phyloP scores from a whole-genome alignment of 2,329 filamentous ascomycete species.

The Trichoderma sp. region DNA sequence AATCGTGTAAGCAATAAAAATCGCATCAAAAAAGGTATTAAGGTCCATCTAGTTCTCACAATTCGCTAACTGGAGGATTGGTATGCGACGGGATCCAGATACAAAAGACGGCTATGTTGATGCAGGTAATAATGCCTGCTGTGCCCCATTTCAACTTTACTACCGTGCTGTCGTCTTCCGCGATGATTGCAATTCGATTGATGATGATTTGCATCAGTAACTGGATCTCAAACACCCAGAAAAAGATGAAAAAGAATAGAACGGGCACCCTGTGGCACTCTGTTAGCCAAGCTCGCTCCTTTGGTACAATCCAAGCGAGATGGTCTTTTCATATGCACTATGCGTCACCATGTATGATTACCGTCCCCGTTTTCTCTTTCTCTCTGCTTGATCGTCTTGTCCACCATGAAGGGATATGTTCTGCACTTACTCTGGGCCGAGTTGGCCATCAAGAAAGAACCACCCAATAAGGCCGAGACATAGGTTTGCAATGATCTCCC shows the following conservation, averaged over 20 bases:
- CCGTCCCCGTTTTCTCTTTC: not conserved
- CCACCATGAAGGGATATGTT: not conserved
- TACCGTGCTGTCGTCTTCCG: conserved; percentile 37
- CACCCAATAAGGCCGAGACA: conserved; percentile 33
- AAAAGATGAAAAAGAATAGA: conserved; percentile 18
- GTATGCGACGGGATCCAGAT: conserved; percentile 55
- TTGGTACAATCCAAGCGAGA: not conserved
- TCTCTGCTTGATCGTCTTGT: not conserved
- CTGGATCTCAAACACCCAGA: conserved; percentile 38
- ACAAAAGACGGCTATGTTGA: conserved; percentile 56
- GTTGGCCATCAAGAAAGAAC: conserved; percentile 30
- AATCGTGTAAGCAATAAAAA: not conserved
- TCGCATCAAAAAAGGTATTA: too few species aligned
- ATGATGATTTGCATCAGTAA: conserved; percentile 49
- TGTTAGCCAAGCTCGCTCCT: not conserved
- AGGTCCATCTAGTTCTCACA: not conserved
- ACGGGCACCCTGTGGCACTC: not conserved
- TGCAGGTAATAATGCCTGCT: conserved; percentile 46
- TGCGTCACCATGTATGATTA: not conserved
- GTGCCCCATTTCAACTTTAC: conserved; percentile 50
- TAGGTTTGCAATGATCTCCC: conserved; percentile 32
- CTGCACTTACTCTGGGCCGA: conserved; percentile 24
- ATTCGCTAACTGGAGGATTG: conserved; percentile 2
- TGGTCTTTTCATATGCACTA: too few species aligned
- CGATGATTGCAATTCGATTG: conserved; percentile 47